These are phyloP conservation scores for Pseudopithomyces chartarum DNA, from an alignment of 2,329 filamentous ascomycete genomes.

Conservation along the genomic window DNA sequence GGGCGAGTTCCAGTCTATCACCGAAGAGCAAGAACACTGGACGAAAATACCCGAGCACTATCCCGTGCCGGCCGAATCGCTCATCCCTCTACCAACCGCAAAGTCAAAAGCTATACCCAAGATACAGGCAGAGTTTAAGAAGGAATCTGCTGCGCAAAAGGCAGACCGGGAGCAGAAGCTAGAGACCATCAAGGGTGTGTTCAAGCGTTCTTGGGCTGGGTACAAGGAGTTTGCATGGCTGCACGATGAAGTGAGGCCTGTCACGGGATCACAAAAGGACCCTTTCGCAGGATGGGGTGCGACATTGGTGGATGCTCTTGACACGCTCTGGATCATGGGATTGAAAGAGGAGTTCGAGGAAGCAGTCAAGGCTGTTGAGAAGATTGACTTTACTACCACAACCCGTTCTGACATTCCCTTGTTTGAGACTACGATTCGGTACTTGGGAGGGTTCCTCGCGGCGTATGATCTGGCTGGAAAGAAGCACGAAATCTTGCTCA, in stretches of 20 bases:
- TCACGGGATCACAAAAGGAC: constrained; percentile 70
- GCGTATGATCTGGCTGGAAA: constrained; percentile 70
- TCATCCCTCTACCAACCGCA: constrained; percentile 77
- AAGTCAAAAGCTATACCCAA: constrained; percentile 71
- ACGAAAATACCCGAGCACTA: constrained; percentile 74
- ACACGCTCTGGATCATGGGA: constrained; percentile 76
- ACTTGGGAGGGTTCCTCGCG: constrained; percentile 71
- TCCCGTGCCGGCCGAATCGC: constrained; percentile 70
- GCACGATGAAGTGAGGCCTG: constrained; percentile 83
- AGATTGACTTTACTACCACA: constrained; percentile 66
- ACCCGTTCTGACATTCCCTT: constrained; percentile 61
- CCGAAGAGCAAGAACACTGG: constrained; percentile 66
- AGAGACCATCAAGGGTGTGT: constrained; percentile 71
- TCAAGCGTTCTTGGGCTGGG: constrained; percentile 78
- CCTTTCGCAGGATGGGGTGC: constrained; percentile 93
- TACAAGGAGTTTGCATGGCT: constrained; percentile 82
- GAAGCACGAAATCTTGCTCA: constrained; percentile 57
- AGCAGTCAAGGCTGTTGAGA: constrained; percentile 62
- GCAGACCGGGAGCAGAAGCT: constrained; percentile 68
- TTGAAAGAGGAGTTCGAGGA: constrained; percentile 68
- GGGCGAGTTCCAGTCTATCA: constrained; percentile 13
- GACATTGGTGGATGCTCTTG: constrained; percentile 77
- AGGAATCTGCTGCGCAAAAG: constrained; percentile 59
- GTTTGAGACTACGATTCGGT: constrained; percentile 74
- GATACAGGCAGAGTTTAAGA: constrained; percentile 75